Base-by-base conservation (phyloP, 805 yeast species). In the Ogataea allantospora region DNA sequence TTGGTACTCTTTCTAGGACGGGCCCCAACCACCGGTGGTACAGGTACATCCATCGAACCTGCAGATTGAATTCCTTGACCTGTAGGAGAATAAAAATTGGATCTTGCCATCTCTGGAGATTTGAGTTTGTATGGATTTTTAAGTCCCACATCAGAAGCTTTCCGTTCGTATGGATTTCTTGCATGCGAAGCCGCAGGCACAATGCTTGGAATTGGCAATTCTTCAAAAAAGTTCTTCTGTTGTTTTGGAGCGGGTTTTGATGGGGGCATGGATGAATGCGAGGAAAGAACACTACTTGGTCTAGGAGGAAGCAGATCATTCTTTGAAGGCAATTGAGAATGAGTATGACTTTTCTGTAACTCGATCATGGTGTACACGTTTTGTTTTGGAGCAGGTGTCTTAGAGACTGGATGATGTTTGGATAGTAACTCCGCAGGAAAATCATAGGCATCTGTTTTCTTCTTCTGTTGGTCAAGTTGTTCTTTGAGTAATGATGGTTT, bases 361-460 rank as follows among this genome's bases (percentile, higher is more conserved):
- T 60, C 65, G 9, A 58, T 39, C 33, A 42, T 38, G 2, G 63
- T 53, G 36, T 60, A 60, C 11, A 60, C 51, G 33, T 49, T 60
- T 21, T 48, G 43, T 33, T 53, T 50, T 36, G 50, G 64, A 19
- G 48, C 59, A 35, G 55, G 75, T 30, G 56, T 71, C 46, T 46
- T 71, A 51, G 52, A 74, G 63, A 57, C 67, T 45, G 40, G 65
- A 27, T 48, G 43, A 19, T 52, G 66, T 15, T 63, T 66, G 2
- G 71, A 62, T 9, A 81, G 60, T 29, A 83, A 55, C 30, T 69
- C 77, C 14, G 67, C 62, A 1, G 91, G 91, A 51, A 83, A 81
- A 53, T 83, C 93, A 50, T 81, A 83, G 0, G 88, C 88, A 61
- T 82, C 87, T n/a, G 80, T 73, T 54, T 77, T 80, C 50, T 73